Conservation (phyloP, 495 filamentous ascomycete species). For the Penicillium steckii region DNA sequence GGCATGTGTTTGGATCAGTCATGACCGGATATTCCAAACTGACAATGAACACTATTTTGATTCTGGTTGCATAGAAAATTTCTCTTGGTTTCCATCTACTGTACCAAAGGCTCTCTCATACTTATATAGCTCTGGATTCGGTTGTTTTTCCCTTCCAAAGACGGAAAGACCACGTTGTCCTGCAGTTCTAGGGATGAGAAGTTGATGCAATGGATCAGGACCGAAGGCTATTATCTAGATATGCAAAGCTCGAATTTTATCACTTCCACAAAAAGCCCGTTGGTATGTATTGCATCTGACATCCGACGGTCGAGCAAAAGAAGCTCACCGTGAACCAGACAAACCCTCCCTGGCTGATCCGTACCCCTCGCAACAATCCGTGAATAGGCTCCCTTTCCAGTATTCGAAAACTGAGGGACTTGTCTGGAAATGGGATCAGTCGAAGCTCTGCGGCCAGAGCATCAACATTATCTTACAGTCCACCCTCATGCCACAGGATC, state of each 20-base stretch:
- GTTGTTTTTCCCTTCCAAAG: no score
- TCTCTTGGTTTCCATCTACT: no score
- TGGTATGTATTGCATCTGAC: not conserved
- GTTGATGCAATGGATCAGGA: not conserved
- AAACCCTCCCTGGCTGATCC: not conserved
- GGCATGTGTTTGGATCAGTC: no score
- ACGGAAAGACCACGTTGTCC: no score
- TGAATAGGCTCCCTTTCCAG: constrained; percentile 6
- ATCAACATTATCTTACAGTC: constrained; percentile 4
- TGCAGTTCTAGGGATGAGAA: no score
- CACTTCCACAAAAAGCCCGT: not conserved
- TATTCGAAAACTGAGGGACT: constrained; percentile 14
- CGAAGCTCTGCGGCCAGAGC: constrained; percentile 11
- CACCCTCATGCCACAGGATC: not conserved
- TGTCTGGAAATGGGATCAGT: constrained; percentile 13
- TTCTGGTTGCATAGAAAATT: no score
- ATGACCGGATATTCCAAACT: no score
- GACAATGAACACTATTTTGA: no score
- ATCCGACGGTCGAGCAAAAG: not conserved
- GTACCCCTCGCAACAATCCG: not conserved
- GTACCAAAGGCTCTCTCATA: no score
- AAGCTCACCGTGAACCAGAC: not conserved
- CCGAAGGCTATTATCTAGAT: not conserved
- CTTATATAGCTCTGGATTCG: no score
- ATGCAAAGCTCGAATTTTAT: not conserved